A percentile compares a stretch with the other conserved stretches of the same genome.
phyloP scores from a whole-genome alignment of 2,329 filamentous ascomycete genomes.

The Stylonectria norvegica region DNA sequence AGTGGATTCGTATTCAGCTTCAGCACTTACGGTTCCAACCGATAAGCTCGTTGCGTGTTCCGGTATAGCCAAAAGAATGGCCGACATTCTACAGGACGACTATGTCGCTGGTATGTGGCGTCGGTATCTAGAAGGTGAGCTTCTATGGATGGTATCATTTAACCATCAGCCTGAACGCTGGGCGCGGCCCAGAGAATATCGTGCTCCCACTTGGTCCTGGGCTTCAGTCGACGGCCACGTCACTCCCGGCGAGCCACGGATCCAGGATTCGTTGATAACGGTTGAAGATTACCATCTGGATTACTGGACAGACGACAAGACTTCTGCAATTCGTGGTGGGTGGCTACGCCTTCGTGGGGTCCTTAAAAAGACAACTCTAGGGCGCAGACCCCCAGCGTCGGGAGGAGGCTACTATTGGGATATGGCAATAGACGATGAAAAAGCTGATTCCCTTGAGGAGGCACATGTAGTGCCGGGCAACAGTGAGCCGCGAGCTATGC shows the following conservation, averaged over 20 bases:
- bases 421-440: neutral
- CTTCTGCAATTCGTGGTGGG: neutral
- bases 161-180: neutral
- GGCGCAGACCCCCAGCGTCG: neutral
- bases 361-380: neutral
- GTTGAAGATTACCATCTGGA: neutral
- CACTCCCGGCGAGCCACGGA: neutral
- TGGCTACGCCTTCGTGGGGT: conserved; percentile 1
- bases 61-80: conserved; percentile 7
- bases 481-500: neutral
- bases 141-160: neutral
- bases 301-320: neutral
- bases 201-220: conserved; percentile 5
- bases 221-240: neutral
- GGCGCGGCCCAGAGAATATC: neutral
- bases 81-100: neutral
- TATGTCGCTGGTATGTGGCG: conserved; percentile 15
- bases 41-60: conserved; percentile 10
- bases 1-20: conserved; percentile 3
- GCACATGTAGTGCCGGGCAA: too few relatives aligned
- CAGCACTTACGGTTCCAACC: conserved; percentile 4
- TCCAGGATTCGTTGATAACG: neutral
- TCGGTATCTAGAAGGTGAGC: conserved; percentile 3
- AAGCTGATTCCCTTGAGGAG: neutral
- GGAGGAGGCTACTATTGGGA: neutral